Percentiles rank a stretch among this genome's conserved stretches.
These are phyloP conservation scores for Penicillium crystallinum DNA, from an alignment of 495 filamentous ascomycete species.

Conservation along the genomic window DNA sequence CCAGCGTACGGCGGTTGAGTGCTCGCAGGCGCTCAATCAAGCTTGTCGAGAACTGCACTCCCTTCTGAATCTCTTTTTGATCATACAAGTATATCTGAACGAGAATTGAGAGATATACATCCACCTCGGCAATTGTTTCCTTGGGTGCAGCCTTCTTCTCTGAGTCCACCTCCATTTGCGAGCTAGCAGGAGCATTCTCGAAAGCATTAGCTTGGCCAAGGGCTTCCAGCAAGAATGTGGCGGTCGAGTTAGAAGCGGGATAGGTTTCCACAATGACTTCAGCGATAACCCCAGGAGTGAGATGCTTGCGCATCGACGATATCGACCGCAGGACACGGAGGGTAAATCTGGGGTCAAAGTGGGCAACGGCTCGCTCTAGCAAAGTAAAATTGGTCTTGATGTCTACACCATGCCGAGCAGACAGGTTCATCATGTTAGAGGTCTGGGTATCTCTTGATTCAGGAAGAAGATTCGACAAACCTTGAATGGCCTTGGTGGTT, in stretches of 20 bases:
- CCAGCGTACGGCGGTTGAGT: conserved; percentile 88
- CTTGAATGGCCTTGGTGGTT: conserved; percentile 61
- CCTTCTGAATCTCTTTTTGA: conserved; percentile 67
- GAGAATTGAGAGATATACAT: conserved; percentile 86
- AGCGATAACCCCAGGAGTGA: conserved; percentile 73
- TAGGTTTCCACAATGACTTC: conserved; percentile 80
- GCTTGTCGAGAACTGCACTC: conserved; percentile 74
- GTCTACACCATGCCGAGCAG: conserved; percentile 45
- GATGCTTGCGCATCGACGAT: conserved; percentile 87
- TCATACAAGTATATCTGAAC: conserved; percentile 88
- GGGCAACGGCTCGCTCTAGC: conserved; percentile 82
- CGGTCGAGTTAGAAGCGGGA: conserved; percentile 55
- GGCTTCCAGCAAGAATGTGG: conserved; percentile 63
- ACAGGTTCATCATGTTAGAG: conserved; percentile 1
- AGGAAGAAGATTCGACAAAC: conserved; percentile 27
- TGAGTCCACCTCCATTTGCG: conserved; percentile 75
- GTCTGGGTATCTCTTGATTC: not conserved
- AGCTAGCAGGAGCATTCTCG: conserved; percentile 42
- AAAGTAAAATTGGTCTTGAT: conserved; percentile 91
- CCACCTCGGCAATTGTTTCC: conserved; percentile 82
- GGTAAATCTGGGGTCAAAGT: conserved; percentile 93
- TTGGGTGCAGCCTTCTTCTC: conserved; percentile 50
- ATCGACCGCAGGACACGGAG: conserved; percentile 90
- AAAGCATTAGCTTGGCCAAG: conserved; percentile 63
- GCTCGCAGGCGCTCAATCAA: conserved; percentile 79